These are phyloP conservation scores for Zea mays DNA, from an alignment of 176 grass and related monocot species.

Conservation along the genomic window DNA sequence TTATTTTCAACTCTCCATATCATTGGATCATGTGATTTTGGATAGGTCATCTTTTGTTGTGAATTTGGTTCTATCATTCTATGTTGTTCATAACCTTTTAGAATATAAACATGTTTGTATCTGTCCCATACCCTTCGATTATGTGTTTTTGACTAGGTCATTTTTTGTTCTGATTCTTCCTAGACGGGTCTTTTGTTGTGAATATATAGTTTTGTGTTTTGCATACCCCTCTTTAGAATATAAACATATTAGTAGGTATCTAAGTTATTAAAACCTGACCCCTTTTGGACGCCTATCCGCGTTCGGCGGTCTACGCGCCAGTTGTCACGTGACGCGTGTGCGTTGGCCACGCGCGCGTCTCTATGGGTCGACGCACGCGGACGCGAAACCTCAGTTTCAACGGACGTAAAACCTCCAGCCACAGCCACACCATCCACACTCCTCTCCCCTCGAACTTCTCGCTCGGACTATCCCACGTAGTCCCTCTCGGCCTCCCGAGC, in stretches of 20 bases:
- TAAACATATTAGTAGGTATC: background rate
- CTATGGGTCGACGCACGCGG: no score
- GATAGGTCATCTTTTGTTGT: background rate
- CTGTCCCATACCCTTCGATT: background rate
- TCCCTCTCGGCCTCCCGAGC: no score
- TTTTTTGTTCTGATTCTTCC: background rate
- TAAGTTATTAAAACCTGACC: no score
- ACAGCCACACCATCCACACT: no score
- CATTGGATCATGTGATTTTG: background rate
- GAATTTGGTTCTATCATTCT: background rate
- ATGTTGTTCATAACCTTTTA: slow-evolving; percentile 22
- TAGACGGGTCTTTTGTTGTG: background rate
- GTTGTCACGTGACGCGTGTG: no score
- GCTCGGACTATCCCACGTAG: no score
- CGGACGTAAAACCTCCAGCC: no score
- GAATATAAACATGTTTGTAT: background rate
- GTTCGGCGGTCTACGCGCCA: no score
- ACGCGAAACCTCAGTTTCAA: no score
- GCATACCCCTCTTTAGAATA: slow-evolving; percentile 4
- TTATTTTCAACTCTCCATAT: background rate
- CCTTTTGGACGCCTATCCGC: no score
- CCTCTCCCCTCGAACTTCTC: no score
- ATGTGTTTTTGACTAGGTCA: background rate
- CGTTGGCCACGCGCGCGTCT: no score
- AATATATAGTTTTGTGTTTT: slow-evolving; percentile 4